phyloP scores from a whole-genome alignment of 345 rosid genomes.

The Populus pruinosa region DNA sequence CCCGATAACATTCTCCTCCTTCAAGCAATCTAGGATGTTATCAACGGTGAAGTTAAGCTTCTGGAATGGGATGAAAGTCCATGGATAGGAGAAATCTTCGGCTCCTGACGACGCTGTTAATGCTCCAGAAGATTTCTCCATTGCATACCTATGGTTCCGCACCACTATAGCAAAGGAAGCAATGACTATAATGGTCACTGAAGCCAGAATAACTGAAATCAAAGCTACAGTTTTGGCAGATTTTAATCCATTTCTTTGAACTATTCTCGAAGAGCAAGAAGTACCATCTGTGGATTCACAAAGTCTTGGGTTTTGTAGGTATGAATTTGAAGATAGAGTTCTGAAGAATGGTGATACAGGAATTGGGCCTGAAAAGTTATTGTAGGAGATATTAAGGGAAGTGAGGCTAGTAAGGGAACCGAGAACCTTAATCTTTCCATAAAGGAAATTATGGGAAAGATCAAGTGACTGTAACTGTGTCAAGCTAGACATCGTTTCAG shows the following conservation, averaged over 20 bases:
- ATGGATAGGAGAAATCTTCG: conserved; percentile 90
- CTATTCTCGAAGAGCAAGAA: conserved; percentile 61
- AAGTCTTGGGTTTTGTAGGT: conserved; percentile 57
- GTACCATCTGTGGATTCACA: conserved; percentile 65
- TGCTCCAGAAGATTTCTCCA: conserved; percentile 46
- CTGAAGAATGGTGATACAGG: conserved; percentile 85
- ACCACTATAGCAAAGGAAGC: conserved; percentile 60
- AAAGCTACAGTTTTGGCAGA: conserved; percentile 73
- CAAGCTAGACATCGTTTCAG: conserved; percentile 59
- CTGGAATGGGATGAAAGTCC: conserved; percentile 95
- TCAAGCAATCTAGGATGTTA: conserved; percentile 67
- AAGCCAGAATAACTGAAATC: conserved; percentile 54
- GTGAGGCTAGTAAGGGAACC: conserved; percentile 87
- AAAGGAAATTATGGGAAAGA: conserved; percentile 63
- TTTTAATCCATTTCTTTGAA: conserved; percentile 41
- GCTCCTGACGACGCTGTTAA: conserved; percentile 40
- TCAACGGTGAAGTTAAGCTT: conserved; percentile 67
- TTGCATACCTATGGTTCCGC: conserved; percentile 53
- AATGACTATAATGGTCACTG: conserved; percentile 50
- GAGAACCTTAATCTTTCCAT: conserved; percentile 65
- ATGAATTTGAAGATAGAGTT: conserved; percentile 58
- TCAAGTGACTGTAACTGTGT: conserved; percentile 88
- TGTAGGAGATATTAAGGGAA: conserved; percentile 77
- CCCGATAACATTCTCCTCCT: conserved; percentile 84
- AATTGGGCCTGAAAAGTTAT: conserved; percentile 89